Conservation (phyloP, 2,329 filamentous ascomycete species). For the Sporothrix mexicana region DNA sequence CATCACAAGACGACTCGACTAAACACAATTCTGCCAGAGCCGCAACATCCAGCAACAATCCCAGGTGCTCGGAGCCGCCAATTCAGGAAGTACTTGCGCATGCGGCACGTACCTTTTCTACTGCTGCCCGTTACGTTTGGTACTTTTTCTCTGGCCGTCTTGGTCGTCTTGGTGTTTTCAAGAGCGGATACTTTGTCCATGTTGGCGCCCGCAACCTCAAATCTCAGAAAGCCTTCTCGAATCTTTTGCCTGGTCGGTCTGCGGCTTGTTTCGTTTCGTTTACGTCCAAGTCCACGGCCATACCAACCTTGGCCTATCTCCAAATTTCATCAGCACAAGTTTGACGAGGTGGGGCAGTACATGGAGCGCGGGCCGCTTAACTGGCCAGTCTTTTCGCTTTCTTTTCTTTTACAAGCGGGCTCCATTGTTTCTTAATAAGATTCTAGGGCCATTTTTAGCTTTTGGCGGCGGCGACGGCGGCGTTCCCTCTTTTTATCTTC, state of each 20-base stretch:
- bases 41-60: constrained; percentile 10
- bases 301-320: background rate
- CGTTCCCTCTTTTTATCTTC: constrained; percentile 14
- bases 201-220: background rate
- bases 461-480: background rate
- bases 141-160: background rate
- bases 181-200: background rate
- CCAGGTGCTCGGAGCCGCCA: constrained; percentile 17
- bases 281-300: constrained; percentile 7
- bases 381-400: background rate
- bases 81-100: background rate
- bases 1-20: background rate
- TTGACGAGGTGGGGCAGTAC: constrained; percentile 11
- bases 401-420: background rate
- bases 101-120: background rate
- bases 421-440: constrained; percentile 18
- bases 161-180: background rate
- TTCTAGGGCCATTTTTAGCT: constrained; percentile 1
- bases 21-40: constrained; percentile 1
- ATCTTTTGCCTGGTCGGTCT: constrained; percentile 5
- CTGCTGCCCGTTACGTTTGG: background rate
- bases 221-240: no score
- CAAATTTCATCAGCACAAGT: constrained; percentile 17
- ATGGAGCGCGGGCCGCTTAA: constrained; percentile 5
- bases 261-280: background rate